Conservation (phyloP, 441 rosid species). For the Macaranga tanarius region DNA sequence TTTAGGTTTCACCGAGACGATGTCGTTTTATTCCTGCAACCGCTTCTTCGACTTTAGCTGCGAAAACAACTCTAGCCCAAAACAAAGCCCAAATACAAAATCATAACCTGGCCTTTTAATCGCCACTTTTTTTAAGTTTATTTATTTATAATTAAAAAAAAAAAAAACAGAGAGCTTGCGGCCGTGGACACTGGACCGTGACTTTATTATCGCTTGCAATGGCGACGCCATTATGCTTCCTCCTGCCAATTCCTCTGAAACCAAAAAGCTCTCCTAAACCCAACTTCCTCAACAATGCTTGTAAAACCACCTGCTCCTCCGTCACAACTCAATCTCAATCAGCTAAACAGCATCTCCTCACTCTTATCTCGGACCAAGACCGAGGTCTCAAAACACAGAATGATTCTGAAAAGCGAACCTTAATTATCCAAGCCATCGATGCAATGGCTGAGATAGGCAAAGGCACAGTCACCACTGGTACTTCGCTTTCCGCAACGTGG, state of each 20-base stretch:
- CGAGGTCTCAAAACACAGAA: constrained; percentile 82
- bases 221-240: constrained; percentile 18
- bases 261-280: constrained; percentile 9
- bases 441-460: constrained; percentile 60
- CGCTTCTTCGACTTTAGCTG: no score
- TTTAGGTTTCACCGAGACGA: no score
- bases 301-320: constrained; percentile 42
- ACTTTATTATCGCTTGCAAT: constrained; percentile 15
- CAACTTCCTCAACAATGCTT: constrained; percentile 11
- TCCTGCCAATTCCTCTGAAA: constrained; percentile 18
- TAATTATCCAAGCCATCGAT: constrained; percentile 62
- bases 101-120: no score
- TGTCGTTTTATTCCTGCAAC: no score
- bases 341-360: constrained; percentile 62
- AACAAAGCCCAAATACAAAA: no score
- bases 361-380: constrained; percentile 75
- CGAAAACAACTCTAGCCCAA: no score
- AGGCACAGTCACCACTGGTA: constrained; percentile 53
- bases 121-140: neutral
- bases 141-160: no score
- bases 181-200: constrained; percentile 8
- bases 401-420: constrained; percentile 49
- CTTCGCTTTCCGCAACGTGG: constrained; percentile 78
- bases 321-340: constrained; percentile 39
- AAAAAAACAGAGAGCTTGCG: neutral